These are phyloP conservation scores for Tuctoria greenei DNA, from an alignment of 176 grass and related monocot genomes.

Conservation along the genomic window DNA sequence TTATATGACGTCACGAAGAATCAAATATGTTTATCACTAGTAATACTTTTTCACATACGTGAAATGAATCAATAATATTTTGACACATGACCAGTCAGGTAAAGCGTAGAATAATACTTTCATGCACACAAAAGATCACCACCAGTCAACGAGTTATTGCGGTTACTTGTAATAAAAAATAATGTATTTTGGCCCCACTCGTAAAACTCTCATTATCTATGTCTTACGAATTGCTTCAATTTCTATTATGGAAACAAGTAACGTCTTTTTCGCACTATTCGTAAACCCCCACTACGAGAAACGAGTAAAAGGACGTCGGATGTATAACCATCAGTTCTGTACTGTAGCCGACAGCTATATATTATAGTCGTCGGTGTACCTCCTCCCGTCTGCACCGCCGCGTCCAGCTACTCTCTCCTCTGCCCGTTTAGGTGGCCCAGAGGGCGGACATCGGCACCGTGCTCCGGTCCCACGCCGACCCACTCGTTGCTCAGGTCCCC, in stretches of 20 bases:
- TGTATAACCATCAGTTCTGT: too few relatives aligned
- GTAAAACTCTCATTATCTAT: too few relatives aligned
- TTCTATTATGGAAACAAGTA: not conserved
- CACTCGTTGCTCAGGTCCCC: slow-evolving; percentile 61
- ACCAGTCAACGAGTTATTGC: not conserved
- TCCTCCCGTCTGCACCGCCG: slow-evolving; percentile 66
- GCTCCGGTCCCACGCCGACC: slow-evolving; percentile 52
- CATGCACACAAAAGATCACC: not conserved
- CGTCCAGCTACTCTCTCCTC: slow-evolving; percentile 48
- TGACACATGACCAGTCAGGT: too few relatives aligned
- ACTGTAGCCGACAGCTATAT: too few relatives aligned
- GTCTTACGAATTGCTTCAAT: not conserved
- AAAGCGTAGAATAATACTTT: too few relatives aligned
- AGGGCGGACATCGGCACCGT: slow-evolving; percentile 45
- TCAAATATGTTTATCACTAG: not conserved
- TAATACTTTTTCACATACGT: not conserved
- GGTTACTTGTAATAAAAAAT: not conserved
- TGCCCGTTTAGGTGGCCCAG: slow-evolving; percentile 49
- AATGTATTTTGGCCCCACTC: not conserved
- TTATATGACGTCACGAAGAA: not conserved
- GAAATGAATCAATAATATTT: not conserved
- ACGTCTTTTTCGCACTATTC: not conserved
- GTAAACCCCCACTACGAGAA: too few relatives aligned
- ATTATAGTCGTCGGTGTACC: too few relatives aligned
- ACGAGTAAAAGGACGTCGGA: too few relatives aligned